Conservation (phyloP, 805 yeast genomes). For the Candida oleophila region DNA sequence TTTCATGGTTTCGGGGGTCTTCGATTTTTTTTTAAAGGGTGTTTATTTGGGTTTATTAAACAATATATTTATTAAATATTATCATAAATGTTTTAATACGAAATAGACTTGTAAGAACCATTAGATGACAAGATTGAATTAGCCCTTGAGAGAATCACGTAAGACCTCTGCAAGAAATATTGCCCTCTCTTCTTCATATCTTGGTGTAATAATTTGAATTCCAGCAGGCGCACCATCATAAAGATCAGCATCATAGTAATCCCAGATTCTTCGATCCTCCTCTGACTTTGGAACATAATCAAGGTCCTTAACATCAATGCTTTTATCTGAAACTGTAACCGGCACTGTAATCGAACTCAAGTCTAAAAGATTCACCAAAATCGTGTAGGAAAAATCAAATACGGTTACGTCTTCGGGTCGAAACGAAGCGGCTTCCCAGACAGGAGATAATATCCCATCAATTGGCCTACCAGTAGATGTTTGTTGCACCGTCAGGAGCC, state of each 20-base stretch:
- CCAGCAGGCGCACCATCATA: slow-evolving; percentile 11
- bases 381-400: slow-evolving; percentile 15
- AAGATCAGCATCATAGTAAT: slow-evolving; percentile 9
- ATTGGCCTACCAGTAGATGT: slow-evolving; percentile 5
- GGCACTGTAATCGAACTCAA: slow-evolving; percentile 42
- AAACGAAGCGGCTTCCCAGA: slow-evolving; percentile 26
- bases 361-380: slow-evolving; percentile 33
- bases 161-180: slow-evolving; percentile 3
- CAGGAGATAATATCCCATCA: slow-evolving; percentile 5
- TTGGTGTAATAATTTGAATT: slow-evolving; percentile 8
- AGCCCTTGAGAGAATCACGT: neutral
- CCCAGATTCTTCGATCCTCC: slow-evolving; percentile 8
- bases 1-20: no score
- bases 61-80: no score
- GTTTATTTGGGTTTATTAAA: neutral
- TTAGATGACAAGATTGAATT: neutral
- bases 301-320: slow-evolving; percentile 1
- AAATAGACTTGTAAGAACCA: neutral
- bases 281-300: slow-evolving; percentile 7
- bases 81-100: neutral
- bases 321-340: slow-evolving; percentile 8
- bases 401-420: slow-evolving; percentile 33
- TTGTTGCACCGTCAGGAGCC: slow-evolving; percentile 2
- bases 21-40: no score
- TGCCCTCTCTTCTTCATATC: slow-evolving; percentile 11